Base-by-base conservation (phyloP, 163 green algal genomes). In the Volvox carteri region DNA sequence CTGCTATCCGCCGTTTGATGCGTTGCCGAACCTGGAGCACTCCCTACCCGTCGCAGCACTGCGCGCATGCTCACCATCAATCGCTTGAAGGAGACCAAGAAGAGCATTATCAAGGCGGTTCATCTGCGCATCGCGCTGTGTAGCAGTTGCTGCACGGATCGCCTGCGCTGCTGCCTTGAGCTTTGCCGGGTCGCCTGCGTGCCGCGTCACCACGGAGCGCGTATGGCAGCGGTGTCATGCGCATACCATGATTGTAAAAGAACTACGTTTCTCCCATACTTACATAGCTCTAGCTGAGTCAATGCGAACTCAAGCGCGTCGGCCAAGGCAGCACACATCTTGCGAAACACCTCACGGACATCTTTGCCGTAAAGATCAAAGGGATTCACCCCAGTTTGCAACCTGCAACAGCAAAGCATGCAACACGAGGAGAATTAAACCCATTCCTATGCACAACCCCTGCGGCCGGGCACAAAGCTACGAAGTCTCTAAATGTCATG, bases 331-430 rank as follows among this genome's bases (percentile, higher is more conserved):
- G 35, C 37, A 41, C 67, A 74, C 25, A 88, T 50, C 16, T 60
- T 44, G 2, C 83, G 50, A 37, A 88, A 88, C 50, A 81, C 83
- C 68, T 88, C 83, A 0, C 83, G 67, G 4, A 88, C 83, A 60
- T 88, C 83, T 18, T 88, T 88, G 68, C 83, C 81, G 83, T 88
- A 88, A 18, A 88, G 52, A 14, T 88, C 83, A 28, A 88, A 88
- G 14, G 67, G 11, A 11, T 73, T 88, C 19, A 74, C 50, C 18
- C 83, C 83, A 2, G 48, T 74, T 16, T 88, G 35, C 2, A 88
- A 33, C 12, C 83, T 88, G 83, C 42, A 33, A 7, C 4, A 56
- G 30, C 4, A 25, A 41, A 19, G 23, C 19, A 50, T 4, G 39
- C 19, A 33, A 14, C 12, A 37, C 33, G 21, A 33, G 12, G 72